Evolutionary conservation across 2,329 filamentous ascomycete species (phyloP).

Genomic region (Fusarium sp.): DNA sequence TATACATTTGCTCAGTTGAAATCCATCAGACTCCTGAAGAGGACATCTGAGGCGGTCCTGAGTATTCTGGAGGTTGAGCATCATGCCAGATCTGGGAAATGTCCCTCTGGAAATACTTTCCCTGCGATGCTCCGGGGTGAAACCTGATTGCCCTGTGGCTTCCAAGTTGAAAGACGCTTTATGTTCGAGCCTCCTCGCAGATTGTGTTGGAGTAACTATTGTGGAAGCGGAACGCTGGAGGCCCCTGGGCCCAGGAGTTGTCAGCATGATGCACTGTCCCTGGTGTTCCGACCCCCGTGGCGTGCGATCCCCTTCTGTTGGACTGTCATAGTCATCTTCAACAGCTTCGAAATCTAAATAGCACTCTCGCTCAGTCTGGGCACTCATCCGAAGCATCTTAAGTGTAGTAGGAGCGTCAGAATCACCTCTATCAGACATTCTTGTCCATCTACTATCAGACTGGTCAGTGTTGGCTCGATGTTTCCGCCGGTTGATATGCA

Average conservation of each 20-base stretch:
- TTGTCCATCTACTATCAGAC: constrained; percentile 28
- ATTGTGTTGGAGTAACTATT: constrained; percentile 40
- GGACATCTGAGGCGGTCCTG: constrained; percentile 23
- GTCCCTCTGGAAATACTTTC: neutral
- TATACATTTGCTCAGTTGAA: neutral
- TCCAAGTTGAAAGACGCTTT: constrained; percentile 30
- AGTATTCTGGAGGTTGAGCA: constrained; percentile 33
- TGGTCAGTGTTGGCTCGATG: constrained; percentile 10
- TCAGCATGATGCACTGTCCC: neutral
- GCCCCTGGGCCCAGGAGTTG: constrained; percentile 2
- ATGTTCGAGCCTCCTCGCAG: constrained; percentile 15
- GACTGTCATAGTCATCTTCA: neutral
- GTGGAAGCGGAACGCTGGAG: constrained; percentile 34
- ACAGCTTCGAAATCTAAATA: neutral
- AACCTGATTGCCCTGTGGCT: constrained; percentile 33
- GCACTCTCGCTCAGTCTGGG: neutral
- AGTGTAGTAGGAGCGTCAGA: constrained; percentile 8
- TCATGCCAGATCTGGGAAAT: constrained; percentile 23
- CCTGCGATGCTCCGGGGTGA: constrained; percentile 37
- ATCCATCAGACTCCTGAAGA: neutral
- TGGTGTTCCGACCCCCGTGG: constrained; percentile 8
- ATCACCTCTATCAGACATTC: constrained; percentile 19
- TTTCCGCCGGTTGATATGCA: constrained; percentile 37
- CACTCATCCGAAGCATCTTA: constrained; percentile 13
- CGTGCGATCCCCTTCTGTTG: constrained; percentile 9